Percentiles rank a stretch among this genome's conserved stretches.
phyloP scores from a whole-genome alignment of 192 early-diverging fungal genomes.

The Coemansia furcata region DNA sequence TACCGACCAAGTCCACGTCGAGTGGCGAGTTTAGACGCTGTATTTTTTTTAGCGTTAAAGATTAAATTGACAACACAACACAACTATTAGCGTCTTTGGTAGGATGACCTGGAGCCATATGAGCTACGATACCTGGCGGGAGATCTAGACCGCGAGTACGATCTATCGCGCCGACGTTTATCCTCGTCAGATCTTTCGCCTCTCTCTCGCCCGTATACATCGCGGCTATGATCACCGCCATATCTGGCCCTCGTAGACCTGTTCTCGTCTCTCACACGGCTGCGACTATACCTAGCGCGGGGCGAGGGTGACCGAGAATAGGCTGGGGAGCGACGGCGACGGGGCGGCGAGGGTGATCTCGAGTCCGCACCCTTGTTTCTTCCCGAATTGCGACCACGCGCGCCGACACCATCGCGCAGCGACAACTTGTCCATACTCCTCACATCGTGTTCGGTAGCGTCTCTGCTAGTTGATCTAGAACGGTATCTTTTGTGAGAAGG shows the following conservation, averaged over 20 bases:
- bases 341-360: neutral
- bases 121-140: slow-evolving; percentile 16
- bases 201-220: neutral
- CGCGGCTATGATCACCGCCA: slow-evolving; percentile 1
- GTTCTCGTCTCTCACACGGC: neutral
- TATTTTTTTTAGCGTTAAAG: neutral
- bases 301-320: slow-evolving; percentile 9
- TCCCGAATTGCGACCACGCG: neutral
- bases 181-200: slow-evolving; percentile 4
- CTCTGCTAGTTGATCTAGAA: neutral
- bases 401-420: slow-evolving; percentile 2
- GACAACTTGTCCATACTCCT: slow-evolving; percentile 18
- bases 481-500: slow-evolving; percentile 1
- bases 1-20: slow-evolving; percentile 81
- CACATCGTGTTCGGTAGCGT: slow-evolving; percentile 1
- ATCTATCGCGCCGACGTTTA: slow-evolving; percentile 4
- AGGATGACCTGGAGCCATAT: slow-evolving; percentile 9
- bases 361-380: slow-evolving; percentile 1
- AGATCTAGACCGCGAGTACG: slow-evolving; percentile 27
- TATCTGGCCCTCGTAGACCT: neutral
- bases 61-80: neutral
- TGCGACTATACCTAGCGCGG: neutral
- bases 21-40: slow-evolving; percentile 62
- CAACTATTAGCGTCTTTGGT: slow-evolving; percentile 8
- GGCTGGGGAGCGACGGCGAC: slow-evolving; percentile 7